Evolutionary conservation across 805 yeast species (phyloP).

Genomic region (Metschnikowia chrysomelidarum): DNA sequence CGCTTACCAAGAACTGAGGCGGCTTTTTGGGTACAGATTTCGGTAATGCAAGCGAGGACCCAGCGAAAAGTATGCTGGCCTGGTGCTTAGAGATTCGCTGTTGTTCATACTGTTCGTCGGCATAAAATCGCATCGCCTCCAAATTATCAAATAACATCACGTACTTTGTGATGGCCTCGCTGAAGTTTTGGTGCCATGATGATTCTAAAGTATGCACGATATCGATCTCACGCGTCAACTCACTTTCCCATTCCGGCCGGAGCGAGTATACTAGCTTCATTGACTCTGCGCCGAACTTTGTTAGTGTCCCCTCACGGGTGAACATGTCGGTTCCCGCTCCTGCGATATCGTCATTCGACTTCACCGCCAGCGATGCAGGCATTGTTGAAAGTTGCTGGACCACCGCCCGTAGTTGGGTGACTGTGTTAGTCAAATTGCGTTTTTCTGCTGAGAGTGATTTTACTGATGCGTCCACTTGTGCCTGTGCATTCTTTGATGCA

Average conservation of each 20-base stretch:
- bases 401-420: conserved; percentile 25
- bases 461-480: conserved; percentile 26
- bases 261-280: conserved; percentile 24
- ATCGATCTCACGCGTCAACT: conserved; percentile 28
- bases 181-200: conserved; percentile 32
- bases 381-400: conserved; percentile 6
- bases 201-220: conserved; percentile 25
- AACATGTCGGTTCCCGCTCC: conserved; percentile 21
- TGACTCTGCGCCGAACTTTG: conserved; percentile 25
- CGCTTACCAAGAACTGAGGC: not conserved
- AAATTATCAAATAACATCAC: conserved; percentile 26
- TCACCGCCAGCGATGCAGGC: too few species aligned
- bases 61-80: conserved; percentile 41
- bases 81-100: conserved; percentile 32
- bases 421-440: conserved; percentile 18
- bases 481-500: conserved; percentile 22
- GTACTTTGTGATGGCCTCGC: conserved; percentile 29
- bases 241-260: conserved; percentile 37
- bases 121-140: conserved; percentile 26
- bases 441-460: conserved; percentile 24
- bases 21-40: not conserved
- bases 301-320: conserved; percentile 32
- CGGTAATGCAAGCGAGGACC: conserved; percentile 17
- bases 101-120: conserved; percentile 31
- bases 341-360: too few species aligned